These are phyloP conservation scores for Sistotremastrum suecicum DNA, from an alignment of 768 basidiomycete species.

Conservation along the genomic window DNA sequence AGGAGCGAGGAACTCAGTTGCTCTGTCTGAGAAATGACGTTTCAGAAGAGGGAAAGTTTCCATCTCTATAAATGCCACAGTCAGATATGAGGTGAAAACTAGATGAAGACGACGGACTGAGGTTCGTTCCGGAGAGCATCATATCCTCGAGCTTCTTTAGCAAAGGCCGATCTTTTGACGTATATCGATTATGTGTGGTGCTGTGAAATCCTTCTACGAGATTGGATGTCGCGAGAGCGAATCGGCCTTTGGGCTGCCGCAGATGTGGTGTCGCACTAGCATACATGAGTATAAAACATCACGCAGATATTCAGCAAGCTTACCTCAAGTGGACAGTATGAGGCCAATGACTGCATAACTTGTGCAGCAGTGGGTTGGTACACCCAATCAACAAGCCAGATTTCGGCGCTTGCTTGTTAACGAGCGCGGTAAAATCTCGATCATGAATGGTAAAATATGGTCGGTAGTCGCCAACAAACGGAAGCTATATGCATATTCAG, in stretches of 20 bases:
- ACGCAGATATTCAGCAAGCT: too few species aligned
- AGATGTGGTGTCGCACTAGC: too few species aligned
- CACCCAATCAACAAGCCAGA: slow-evolving; percentile 68
- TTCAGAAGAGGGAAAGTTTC: slow-evolving; percentile 54
- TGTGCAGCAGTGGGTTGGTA: slow-evolving; percentile 80
- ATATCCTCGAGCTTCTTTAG: slow-evolving; percentile 60
- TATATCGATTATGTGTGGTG: slow-evolving; percentile 60
- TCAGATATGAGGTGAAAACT: slow-evolving; percentile 32
- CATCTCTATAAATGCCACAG: slow-evolving; percentile 4
- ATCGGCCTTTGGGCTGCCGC: too few species aligned
- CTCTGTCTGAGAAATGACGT: slow-evolving; percentile 72
- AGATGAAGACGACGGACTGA: slow-evolving; percentile 22
- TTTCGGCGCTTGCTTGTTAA: slow-evolving; percentile 73
- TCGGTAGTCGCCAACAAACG: slow-evolving; percentile 70
- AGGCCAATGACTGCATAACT: slow-evolving; percentile 73
- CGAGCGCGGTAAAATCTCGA: slow-evolving; percentile 56
- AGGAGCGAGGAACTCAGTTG: slow-evolving; percentile 76
- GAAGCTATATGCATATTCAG: slow-evolving; percentile 37
- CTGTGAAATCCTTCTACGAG: slow-evolving; percentile 7
- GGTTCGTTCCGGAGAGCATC: slow-evolving; percentile 29
- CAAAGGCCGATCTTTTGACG: slow-evolving; percentile 68
- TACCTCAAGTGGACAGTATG: slow-evolving; percentile 27
- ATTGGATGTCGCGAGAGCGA: too few species aligned
- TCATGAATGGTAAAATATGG: slow-evolving; percentile 98
- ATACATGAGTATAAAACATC: too few species aligned